A percentile compares a stretch with the other conserved stretches of the same genome.
phyloP scores from a whole-genome alignment of 108 stramenopile genomes.

The Discostella stelligeroides region DNA sequence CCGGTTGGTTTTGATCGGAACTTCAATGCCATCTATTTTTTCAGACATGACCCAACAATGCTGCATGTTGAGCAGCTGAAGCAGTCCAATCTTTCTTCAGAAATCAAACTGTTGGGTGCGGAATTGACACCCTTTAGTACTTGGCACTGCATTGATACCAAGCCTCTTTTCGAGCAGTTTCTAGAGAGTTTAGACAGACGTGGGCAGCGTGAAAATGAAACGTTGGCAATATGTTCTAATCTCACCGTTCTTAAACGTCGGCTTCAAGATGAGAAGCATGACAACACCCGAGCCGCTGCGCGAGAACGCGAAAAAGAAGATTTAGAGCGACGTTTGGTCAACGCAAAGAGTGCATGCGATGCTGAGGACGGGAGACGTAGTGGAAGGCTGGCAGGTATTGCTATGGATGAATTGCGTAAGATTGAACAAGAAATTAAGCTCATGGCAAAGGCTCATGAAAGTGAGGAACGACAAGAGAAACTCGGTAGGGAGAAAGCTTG shows the following conservation, averaged over 20 bases:
- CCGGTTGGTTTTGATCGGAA: conserved; percentile 78
- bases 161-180: conserved; percentile 68
- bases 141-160: conserved; percentile 79
- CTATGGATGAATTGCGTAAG: conserved; percentile 61
- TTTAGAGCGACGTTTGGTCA: conserved; percentile 61
- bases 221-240: conserved; percentile 49
- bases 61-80: conserved; percentile 65
- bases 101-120: conserved; percentile 46
- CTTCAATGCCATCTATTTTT: conserved; percentile 73
- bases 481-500: conserved; percentile 36
- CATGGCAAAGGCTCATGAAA: conserved; percentile 36
- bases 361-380: conserved; percentile 65
- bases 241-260: conserved; percentile 50
- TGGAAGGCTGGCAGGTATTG: conserved; percentile 66
- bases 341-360: conserved; percentile 59
- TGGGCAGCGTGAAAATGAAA: conserved; percentile 71
- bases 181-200: conserved; percentile 69
- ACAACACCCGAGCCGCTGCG: conserved; percentile 44
- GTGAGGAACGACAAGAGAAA: conserved; percentile 43
- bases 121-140: conserved; percentile 51
- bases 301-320: conserved; percentile 58
- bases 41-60: conserved; percentile 71
- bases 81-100: conserved; percentile 33
- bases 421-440: conserved; percentile 54
- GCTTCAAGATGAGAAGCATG: conserved; percentile 73